Base-by-base conservation (phyloP, 208 protist species). In the Leishmania tropica region DNA sequence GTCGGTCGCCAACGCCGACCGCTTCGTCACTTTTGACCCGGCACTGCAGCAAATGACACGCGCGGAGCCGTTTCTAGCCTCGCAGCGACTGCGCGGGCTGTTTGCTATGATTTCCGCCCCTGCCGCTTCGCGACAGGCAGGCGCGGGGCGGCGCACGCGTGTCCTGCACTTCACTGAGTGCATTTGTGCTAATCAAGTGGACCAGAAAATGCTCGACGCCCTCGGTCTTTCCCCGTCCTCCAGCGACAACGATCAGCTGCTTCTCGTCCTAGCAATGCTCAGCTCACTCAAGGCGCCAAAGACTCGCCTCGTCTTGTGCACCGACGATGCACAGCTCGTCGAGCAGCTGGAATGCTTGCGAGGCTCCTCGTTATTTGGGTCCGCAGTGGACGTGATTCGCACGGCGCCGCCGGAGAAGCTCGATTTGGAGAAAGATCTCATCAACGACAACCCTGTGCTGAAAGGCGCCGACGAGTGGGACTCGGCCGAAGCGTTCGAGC, bases 111-210 rank as follows among this genome's bases (percentile, higher is more conserved):
- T 88, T 37, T 51, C 70, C 10, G 67, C 37, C 53, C 2, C 67
- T 45, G n/a, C 76, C 2, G 31, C 78, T 48, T 24, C 72, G 1
- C 35, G 42, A 11, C n/a, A 40, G 24, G 42, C 15, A 70, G 58
- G 10, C 31, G 40, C n/a, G 51, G 54, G 19, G 24, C 58, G 79
- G 42, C 78, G 79, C 24, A 54, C 76, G 13, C 88, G 91, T n/a
- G 79, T 95, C 31, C 76, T 97, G 56, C 92, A 97, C 86, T 97
- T 95, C 70, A 92, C 87, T 28, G 94, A 97, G 84, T 96, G 88
- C 76, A 80, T 96, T 11, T 87, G 93, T 31, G 86, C 94, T 0
- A 88, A 94, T 60, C 71, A 79, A 68, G 76, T 85, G 24, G 75
- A 79, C 4, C 47, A 72, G 24, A 35, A 24, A 21, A 54, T 76